These are phyloP conservation scores for Penicillium sp. DNA, from an alignment of 2,329 filamentous ascomycete genomes.

Conservation along the genomic window DNA sequence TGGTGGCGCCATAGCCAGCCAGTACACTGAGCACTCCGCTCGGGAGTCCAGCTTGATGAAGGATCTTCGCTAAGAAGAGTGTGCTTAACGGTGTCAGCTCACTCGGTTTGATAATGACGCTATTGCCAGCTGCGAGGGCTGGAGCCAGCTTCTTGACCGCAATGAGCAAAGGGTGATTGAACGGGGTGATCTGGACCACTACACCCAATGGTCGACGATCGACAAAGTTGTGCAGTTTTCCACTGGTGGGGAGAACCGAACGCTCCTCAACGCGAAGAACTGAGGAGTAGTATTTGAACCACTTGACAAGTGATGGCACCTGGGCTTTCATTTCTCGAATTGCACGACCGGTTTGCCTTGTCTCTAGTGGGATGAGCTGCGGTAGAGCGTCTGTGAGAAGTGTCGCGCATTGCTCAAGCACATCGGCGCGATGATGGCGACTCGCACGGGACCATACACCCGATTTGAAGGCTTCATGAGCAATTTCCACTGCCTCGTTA, in stretches of 20 bases:
- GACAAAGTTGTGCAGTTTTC: conserved; percentile 37
- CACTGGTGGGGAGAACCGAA: conserved; percentile 58
- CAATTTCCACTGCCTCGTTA: conserved; percentile 9
- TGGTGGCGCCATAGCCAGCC: conserved; percentile 50
- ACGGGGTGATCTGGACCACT: conserved; percentile 38
- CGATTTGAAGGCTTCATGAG: conserved; percentile 11
- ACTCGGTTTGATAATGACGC: conserved; percentile 38
- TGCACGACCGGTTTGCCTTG: conserved; percentile 62
- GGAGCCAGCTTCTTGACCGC: conserved; percentile 39
- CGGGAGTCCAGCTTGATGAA: conserved; percentile 42
- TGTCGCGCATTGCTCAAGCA: conserved; percentile 17
- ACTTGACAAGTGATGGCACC: conserved; percentile 52
- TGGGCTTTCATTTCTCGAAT: conserved; percentile 67
- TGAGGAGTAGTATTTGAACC: conserved; percentile 67
- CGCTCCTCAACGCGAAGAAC: conserved; percentile 63
- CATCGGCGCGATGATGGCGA: conserved; percentile 20
- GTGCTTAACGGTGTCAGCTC: conserved; percentile 44
- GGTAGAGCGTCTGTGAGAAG: conserved; percentile 37
- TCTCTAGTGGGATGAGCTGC: conserved; percentile 58
- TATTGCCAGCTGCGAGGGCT: conserved; percentile 39
- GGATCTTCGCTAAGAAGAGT: conserved; percentile 36
- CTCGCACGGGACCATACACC: conserved; percentile 19
- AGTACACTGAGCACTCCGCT: conserved; percentile 45
- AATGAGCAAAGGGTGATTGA: conserved; percentile 38
- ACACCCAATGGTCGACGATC: conserved; percentile 38